Evolutionary conservation across 352 stramenopile genomes (phyloP), one percentile per base, ranked within the genome.

Genomic region (Achlya hypogyna): DNA sequence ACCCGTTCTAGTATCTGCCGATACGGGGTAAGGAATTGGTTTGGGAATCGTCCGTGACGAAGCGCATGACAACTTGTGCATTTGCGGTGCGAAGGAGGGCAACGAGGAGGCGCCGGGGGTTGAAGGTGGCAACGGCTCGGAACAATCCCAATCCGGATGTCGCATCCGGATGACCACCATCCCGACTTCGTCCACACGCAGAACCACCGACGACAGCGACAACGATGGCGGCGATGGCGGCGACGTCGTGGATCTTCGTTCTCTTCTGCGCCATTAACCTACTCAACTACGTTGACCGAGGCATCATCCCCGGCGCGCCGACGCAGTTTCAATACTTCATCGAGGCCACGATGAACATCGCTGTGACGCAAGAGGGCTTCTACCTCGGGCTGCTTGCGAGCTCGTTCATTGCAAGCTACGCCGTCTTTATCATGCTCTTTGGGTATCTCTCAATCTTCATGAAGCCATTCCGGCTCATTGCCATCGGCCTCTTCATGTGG

Each of bases 401-500:
- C n/a, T 78, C 87, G 22, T 98, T 98, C 73, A 98, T 98, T 45
- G 80, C 95, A 53, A 95, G 88, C 45, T 98, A 98, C 76, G 89
- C 83, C 42, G 65, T 98, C 53, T 93, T 85, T 66, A 91, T 91
- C 58, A 77, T 98, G 29, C 59, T 96, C 8, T 97, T 97, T 62
- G 88, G 87, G 49, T 94, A 98, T 69, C 85, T 94, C 51, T 81
- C 95, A 23, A 87, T 96, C 60, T 82, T 79, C 51, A 83, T 89
- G 62, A 72, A 85, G 38, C 93, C 91, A 20, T 98, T 98, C 77
- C 78, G 77, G 40, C 82, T 98, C 62, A 96, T 98, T 64, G 77
- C 82, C 3, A 58, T 88, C 12, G 93, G 95, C 28, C 86, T 98
- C 71, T 78, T 73, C 1, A 72, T 98, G 4, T 98, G 93, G 93